Percentiles rank a stretch among this genome's conserved stretches.
phyloP scores from a whole-genome alignment of 352 stramenopile genomes.

The Pythium dissotocum region DNA sequence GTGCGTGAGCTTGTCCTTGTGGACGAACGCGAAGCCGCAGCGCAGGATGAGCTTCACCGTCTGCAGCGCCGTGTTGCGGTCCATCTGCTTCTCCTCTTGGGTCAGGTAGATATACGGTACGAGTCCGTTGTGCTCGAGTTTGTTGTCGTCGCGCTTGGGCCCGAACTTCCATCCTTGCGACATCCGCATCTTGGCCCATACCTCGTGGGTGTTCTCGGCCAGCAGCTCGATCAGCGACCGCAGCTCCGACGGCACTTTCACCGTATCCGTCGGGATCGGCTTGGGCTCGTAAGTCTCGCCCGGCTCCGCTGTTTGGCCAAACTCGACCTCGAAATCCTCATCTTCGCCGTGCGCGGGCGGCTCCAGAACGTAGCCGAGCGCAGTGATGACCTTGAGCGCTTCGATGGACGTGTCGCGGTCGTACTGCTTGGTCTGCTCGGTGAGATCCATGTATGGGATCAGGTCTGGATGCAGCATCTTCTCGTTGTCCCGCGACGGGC shows the following conservation, averaged over 20 bases:
- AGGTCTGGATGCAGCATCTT: slow-evolving; percentile 66
- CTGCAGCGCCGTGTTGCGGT: slow-evolving; percentile 83
- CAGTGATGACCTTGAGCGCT: slow-evolving; percentile 77
- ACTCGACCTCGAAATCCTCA: slow-evolving; percentile 45
- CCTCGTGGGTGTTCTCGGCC: slow-evolving; percentile 80
- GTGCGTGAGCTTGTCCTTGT: slow-evolving; percentile 51
- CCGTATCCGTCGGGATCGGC: slow-evolving; percentile 62
- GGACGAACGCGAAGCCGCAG: slow-evolving; percentile 68
- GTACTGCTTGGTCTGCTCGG: slow-evolving; percentile 80
- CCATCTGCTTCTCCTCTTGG: slow-evolving; percentile 82
- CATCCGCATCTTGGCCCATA: slow-evolving; percentile 84
- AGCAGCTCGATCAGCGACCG: slow-evolving; percentile 72
- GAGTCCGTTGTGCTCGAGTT: slow-evolving; percentile 63
- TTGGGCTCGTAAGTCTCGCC: slow-evolving; percentile 63
- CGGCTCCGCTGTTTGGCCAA: slow-evolving; percentile 43
- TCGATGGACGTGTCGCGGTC: slow-evolving; percentile 79
- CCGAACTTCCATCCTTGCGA: slow-evolving; percentile 78
- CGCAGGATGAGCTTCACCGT: slow-evolving; percentile 78
- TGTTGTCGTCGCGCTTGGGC: slow-evolving; percentile 58
- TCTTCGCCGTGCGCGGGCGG: slow-evolving; percentile 47
- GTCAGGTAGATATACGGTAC: slow-evolving; percentile 82
- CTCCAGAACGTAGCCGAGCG: slow-evolving; percentile 71
- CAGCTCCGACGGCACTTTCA: slow-evolving; percentile 61
- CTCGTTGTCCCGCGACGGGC: slow-evolving; percentile 64
- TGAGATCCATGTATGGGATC: slow-evolving; percentile 70